These are phyloP conservation scores for Albizia julibrissin DNA, from an alignment of 306 rosid species.

Conservation along the genomic window DNA sequence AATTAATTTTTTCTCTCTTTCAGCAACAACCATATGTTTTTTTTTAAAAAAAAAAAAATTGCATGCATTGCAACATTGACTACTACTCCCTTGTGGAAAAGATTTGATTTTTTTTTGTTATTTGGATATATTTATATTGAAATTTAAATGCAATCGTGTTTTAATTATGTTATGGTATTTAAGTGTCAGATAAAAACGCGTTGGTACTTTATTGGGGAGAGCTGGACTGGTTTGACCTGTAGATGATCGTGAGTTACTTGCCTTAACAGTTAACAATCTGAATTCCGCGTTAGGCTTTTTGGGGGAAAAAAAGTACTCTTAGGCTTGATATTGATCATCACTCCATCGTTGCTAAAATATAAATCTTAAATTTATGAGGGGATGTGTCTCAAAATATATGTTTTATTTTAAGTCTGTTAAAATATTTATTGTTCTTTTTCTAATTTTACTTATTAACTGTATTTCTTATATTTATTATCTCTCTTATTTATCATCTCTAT, in stretches of 20 bases:
- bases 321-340: not conserved
- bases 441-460: accelerated
- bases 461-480: too few relatives aligned
- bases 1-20: not conserved
- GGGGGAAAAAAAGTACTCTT: not conserved
- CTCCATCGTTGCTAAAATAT: too few relatives aligned
- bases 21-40: not conserved
- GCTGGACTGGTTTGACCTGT: not conserved
- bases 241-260: not conserved
- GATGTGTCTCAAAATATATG: too few relatives aligned
- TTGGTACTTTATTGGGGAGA: not conserved
- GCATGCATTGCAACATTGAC: not conserved
- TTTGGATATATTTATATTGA: not conserved
- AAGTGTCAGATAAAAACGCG: not conserved
- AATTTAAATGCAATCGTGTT: not conserved
- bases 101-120: too few relatives aligned
- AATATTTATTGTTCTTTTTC: too few relatives aligned
- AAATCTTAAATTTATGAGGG: too few relatives aligned
- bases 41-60: too few relatives aligned
- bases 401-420: too few relatives aligned
- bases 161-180: not conserved
- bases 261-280: not conserved
- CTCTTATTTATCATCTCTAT: too few relatives aligned
- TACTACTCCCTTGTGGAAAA: not conserved
- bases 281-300: not conserved